Base-by-base conservation (phyloP, 192 early-diverging fungal species). In the Entophlyctis luteolus region DNA sequence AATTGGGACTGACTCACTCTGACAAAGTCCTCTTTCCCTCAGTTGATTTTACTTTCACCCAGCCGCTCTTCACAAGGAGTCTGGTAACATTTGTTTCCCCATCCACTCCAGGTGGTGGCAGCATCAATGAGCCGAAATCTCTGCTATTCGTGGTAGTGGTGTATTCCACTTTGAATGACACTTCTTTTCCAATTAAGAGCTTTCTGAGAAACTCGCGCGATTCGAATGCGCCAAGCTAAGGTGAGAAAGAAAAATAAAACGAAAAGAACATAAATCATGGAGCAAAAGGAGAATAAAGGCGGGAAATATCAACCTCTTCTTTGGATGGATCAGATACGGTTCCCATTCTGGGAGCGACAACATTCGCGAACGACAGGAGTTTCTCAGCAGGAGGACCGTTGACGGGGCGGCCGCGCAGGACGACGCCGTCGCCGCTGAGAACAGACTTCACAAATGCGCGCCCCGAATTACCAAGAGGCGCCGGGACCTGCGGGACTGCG, bases 371-470 rank as follows among this genome's bases (percentile, higher is more conserved):
- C 33, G 88, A 89, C 14, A 99, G 72, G n/a, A 88, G 79, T 46
- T 87, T 84, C 72, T 95, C 95, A 0, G 90, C 81, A 37, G 95
- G 92, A 27, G 95, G 93, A 23, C 89, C 90, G 57, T 84, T 85
- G 28, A 80, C 78, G 31, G 90, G 90, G 48, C 83, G 88, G 37
- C 92, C 93, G 39, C 90, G 86, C 25, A 99, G 83, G 52, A 96
- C 83, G 37, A 99, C 80, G 54, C 90, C 90, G 83, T 98, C 94
- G 54, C 94, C 95, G 8, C 92, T 94, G 52, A 98, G 80, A 20
- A 93, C 90, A 33, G 80, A 88, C 74, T 98, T 98, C 68, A 95
- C 90, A 4, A 86, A 74, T 57, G 90, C 94, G n/a, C 72, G 67
- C 18, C 81, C 84, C 33, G 55, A 46, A 12, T 32, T 47, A 12